A percentile compares a stretch with the other conserved stretches of the same genome.
Conservation (phyloP, 169 alveolate genomes). For the Plasmodium coatneyi region DNA sequence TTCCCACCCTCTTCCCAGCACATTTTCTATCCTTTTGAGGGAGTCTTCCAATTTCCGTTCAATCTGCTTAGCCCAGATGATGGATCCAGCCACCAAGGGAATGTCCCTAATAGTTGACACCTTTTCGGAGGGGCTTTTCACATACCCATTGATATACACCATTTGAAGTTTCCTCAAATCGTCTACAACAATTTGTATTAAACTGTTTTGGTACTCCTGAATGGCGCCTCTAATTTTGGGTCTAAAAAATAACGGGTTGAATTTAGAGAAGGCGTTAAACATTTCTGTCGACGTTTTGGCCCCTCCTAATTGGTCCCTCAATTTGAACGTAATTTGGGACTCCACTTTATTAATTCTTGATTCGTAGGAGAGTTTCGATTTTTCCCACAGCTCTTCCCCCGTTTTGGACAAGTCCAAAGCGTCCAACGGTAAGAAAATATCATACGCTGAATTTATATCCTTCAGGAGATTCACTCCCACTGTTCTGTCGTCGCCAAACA, state of each 20-base stretch:
- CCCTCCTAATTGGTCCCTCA: conserved; percentile 96
- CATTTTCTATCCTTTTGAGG: conserved; percentile 89
- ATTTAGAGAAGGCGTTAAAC: conserved; percentile 95
- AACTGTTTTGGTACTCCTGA: conserved; percentile 95
- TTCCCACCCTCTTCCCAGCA: conserved; percentile 95
- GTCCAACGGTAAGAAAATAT: conserved; percentile 83
- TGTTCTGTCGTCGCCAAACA: conserved; percentile 80
- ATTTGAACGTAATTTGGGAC: conserved; percentile 93
- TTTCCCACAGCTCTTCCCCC: conserved; percentile 89
- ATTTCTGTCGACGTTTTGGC: conserved; percentile 96
- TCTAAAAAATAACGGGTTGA: conserved; percentile 95
- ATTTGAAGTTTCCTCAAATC: conserved; percentile 92
- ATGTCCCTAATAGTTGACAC: conserved; percentile 93
- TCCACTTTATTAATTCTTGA: conserved; percentile 95
- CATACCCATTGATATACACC: conserved; percentile 91
- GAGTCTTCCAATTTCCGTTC: conserved; percentile 89
- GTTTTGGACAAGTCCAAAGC: conserved; percentile 87
- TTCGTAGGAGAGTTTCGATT: conserved; percentile 91
- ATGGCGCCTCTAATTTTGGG: conserved; percentile 97
- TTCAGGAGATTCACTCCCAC: conserved; percentile 81
- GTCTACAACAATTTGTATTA: conserved; percentile 92
- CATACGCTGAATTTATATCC: conserved; percentile 91
- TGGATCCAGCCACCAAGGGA: conserved; percentile 94
- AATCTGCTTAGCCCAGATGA: conserved; percentile 95
- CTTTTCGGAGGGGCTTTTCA: conserved; percentile 90